Evolutionary conservation across 2,329 filamentous ascomycete species (phyloP), one percentile per base, ranked within the genome.

Genomic region (Sclerotinia sclerotiorum): DNA sequence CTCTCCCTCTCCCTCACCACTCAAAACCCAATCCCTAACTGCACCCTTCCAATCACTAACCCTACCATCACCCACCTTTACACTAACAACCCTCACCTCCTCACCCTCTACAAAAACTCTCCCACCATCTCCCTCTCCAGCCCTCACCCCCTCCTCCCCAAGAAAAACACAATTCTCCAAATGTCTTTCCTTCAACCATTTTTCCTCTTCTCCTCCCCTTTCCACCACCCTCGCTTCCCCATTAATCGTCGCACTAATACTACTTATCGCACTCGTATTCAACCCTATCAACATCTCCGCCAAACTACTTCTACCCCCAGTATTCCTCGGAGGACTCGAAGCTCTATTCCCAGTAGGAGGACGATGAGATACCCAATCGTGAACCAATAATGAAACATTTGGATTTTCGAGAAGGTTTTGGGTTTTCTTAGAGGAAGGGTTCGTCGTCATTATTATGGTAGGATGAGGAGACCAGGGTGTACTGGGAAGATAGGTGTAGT

Each of bases 41-140:
- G 88, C 87, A n/a, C 95, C 94, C 82, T 97, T 97, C 91, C 91
- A 97, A 79, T 97, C 95, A 72, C 91, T 93, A 75, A 96, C 96
- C 75, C 93, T 86, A 61, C 95, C 93, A 77, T 94, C 92, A 74
- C 85, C 86, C 74, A 98, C 92, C 74, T 85, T 87, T 10, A 98
- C 95, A 7, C 94, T 86, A 46, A 98, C 92, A 8, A 97, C 94
- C 61, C 91, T 85, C 1, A 96, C 93, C 77, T 95, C 91, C 76
- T 93, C 90, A 3, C 90, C 91, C 49, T 90, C 90, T 54, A 97
- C 86, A 79, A 93, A 92, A 76, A 86, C 88, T 46, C 85, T 81
- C 0, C 88, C 82, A 3, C 84, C 86, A 72, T 85, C 85, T 69
- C 62, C 58, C 17, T 72, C 86, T 71, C 85, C 85, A 70, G 60